Percentiles rank a stretch among this genome's conserved stretches.
Conservation (phyloP, 495 filamentous ascomycete species). For the Hypoxylon intermedium region DNA sequence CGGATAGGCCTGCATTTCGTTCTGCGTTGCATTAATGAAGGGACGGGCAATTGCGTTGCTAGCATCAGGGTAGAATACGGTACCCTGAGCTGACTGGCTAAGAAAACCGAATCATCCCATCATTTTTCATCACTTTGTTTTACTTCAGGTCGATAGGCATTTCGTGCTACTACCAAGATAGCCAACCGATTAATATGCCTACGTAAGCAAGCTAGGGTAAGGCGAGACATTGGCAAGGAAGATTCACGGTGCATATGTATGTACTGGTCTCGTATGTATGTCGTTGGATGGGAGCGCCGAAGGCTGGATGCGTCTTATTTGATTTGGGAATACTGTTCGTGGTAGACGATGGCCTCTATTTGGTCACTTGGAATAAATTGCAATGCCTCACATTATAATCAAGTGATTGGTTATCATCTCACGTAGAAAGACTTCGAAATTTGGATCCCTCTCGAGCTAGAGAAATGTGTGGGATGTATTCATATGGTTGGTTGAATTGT, state of each 20-base stretch:
- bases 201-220: conserved; percentile 18
- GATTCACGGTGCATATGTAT: conserved; percentile 18
- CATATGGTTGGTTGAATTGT: conserved; percentile 16
- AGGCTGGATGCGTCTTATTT: neutral
- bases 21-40: conserved; percentile 6
- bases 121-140: conserved; percentile 3
- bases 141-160: conserved; percentile 16
- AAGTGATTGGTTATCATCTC: conserved; percentile 15
- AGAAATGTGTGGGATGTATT: conserved; percentile 1
- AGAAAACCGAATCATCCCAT: too few species aligned
- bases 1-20: conserved; percentile 17
- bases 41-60: conserved; percentile 18
- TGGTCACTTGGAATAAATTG: neutral
- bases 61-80: too few species aligned
- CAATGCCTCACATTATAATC: conserved; percentile 5
- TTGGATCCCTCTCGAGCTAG: conserved; percentile 7
- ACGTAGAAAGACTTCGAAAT: conserved; percentile 12
- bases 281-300: neutral
- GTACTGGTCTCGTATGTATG: too few species aligned
- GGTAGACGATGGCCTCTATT: neutral
- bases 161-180: neutral
- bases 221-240: conserved; percentile 20
- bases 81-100: too few species aligned
- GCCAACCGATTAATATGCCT: conserved; percentile 8
- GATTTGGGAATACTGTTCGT: neutral